Base-by-base conservation (phyloP, 116 monocot species). In the Cymodocea nodosa region DNA sequence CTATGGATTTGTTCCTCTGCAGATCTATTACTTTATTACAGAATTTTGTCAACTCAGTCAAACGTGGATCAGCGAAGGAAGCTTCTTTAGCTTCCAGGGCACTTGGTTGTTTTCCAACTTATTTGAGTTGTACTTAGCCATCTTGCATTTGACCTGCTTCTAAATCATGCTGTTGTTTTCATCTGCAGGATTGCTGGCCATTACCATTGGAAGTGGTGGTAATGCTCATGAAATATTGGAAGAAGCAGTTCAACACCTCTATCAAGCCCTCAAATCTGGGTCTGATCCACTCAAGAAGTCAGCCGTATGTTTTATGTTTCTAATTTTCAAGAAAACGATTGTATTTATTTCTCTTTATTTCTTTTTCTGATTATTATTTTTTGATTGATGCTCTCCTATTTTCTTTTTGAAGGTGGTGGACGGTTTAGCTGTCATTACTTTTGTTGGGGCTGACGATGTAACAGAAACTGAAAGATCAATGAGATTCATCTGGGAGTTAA, bases 401-500 rank as follows among this genome's bases (percentile, higher is more conserved):
- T 8, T 44, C 11, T 11, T 10, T 48, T 63, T 53, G 59, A 57
- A 94, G 95, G 81, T 77, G 16, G 19, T 90, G 2, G 90, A 90
- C 56, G 87, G 87, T 64, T 71, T 95, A 35, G 95, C 95, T 56
- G 18, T 85, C 20, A 71, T 79, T 18, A 79, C 90, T 60, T 95
- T 90, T 76, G 68, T 95, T 83, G 95, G 90, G 62, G 82, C 82
- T 62, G 71, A 70, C 74, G 84, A 79, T 72, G 70, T 70, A 55
- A 85, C 79, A 35, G 95, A 90, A 74, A 95, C 81, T 66, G 90
- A 90, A 59, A 73, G 55, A 70, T 75, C 83, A n/a, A 81, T 95
- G 83, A 85, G 83, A 56, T 77, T 85, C 17, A 83, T 89, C 13
- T 90, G 95, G 95, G 87, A 95, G 52, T 40, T 87, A 22, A 83